Evolutionary conservation across 768 basidiomycete species (phyloP).

Genomic region (Lentinula sp.): DNA sequence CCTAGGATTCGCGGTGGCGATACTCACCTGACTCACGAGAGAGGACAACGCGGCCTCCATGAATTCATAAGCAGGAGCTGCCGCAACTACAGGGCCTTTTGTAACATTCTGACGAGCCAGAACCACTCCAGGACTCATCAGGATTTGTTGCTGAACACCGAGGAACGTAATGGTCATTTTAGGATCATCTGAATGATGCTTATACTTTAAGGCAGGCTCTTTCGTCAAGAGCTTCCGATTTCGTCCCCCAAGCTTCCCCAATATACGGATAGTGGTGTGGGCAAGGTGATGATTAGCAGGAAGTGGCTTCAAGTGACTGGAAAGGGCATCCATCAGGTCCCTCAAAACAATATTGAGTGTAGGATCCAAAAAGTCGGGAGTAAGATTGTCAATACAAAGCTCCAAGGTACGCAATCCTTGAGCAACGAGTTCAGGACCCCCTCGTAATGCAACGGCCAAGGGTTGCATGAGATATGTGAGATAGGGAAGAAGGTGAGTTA

Average conservation of each 20-base stretch:
- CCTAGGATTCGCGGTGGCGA: neutral
- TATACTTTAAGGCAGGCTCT: conserved; percentile 71
- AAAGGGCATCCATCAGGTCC: conserved; percentile 92
- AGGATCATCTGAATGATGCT: conserved; percentile 63
- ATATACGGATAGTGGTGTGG: conserved; percentile 90
- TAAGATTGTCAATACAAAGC: conserved; percentile 98
- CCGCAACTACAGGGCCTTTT: conserved; percentile 44
- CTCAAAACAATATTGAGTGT: conserved; percentile 88
- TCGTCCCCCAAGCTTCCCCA: conserved; percentile 93
- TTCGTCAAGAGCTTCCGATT: conserved; percentile 83
- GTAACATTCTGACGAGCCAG: conserved; percentile 62
- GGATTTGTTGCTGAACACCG: conserved; percentile 56
- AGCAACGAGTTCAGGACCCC: conserved; percentile 83
- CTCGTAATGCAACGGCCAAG: conserved; percentile 83
- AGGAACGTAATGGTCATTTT: conserved; percentile 70
- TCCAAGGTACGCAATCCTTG: conserved; percentile 96
- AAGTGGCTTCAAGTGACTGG: conserved; percentile 83
- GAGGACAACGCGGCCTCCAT: conserved; percentile 68
- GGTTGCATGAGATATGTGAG: conserved; percentile 96
- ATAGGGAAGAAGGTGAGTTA: conserved; percentile 94
- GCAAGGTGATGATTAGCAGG: conserved; percentile 87
- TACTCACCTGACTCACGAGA: conserved; percentile 67
- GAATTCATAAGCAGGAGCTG: conserved; percentile 56
- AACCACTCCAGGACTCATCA: conserved; percentile 57
- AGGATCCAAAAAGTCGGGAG: conserved; percentile 95